These are phyloP conservation scores for Mitragyna speciosa DNA, from an alignment of 257 asterid species.

Conservation along the genomic window DNA sequence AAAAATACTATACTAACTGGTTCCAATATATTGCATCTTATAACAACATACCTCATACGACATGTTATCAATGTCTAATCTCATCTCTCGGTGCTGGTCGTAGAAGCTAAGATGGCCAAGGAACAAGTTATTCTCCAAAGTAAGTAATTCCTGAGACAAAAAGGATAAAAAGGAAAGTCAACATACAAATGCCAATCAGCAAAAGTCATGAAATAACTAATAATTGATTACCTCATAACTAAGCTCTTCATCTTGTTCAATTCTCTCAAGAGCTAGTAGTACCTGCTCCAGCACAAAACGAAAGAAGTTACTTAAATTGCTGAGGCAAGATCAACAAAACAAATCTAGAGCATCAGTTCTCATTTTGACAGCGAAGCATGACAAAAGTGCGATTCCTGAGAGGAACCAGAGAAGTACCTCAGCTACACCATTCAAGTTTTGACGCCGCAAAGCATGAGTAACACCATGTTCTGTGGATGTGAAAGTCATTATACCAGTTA, in stretches of 20 bases:
- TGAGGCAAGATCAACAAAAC: conserved; percentile 13
- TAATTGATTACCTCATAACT: conserved; percentile 61
- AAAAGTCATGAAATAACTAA: not conserved
- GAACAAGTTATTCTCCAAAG: conserved; percentile 62
- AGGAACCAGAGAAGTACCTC: conserved; percentile 49
- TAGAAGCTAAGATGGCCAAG: conserved; percentile 60
- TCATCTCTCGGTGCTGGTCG: conserved; percentile 85
- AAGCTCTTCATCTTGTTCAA: conserved; percentile 63
- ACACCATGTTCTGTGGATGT: conserved; percentile 38
- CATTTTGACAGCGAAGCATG: not conserved
- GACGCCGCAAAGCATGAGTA: conserved; percentile 40
- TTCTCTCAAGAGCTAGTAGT: conserved; percentile 74
- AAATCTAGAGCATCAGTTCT: not conserved
- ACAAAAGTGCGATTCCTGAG: not conserved
- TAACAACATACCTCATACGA: conserved; percentile 70
- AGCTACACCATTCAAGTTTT: conserved; percentile 56
- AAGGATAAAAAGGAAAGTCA: conserved; percentile 15
- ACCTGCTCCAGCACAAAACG: conserved; percentile 38
- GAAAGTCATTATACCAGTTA: conserved; percentile 26
- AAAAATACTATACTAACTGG: not conserved
- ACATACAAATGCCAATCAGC: not conserved
- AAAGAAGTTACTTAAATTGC: conserved; percentile 1
- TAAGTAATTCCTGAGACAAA: conserved; percentile 57
- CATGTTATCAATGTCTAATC: conserved; percentile 92
- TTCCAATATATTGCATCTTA: not conserved